Percentiles rank a stretch among this genome's conserved stretches.
Evolutionary conservation across 345 rosid species (phyloP).

Genomic region (Erodium maritimum): DNA sequence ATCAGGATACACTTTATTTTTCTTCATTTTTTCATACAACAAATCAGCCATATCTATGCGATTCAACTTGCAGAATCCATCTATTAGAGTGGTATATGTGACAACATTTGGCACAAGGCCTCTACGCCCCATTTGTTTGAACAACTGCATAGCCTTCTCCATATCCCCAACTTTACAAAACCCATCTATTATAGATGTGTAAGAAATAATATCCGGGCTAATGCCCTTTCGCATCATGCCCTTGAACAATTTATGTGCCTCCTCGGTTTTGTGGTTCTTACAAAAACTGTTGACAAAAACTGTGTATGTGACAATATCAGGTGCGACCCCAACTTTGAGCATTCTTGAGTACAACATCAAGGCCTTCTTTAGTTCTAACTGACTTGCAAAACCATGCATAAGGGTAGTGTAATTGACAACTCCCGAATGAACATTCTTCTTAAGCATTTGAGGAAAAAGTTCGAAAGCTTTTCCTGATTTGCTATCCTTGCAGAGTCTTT

Average conservation of each 20-base stretch:
- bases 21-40: constrained; percentile 32
- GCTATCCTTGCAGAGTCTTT: constrained; percentile 25
- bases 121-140: constrained; percentile 16
- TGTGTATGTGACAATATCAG: constrained; percentile 24
- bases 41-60: constrained; percentile 33
- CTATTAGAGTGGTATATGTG: constrained; percentile 40
- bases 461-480: constrained; percentile 27
- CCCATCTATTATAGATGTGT: constrained; percentile 35
- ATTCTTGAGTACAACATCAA: constrained; percentile 24
- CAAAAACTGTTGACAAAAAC: constrained; percentile 32
- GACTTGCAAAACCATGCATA: constrained; percentile 35
- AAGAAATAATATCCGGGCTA: constrained; percentile 26
- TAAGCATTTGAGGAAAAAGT: constrained; percentile 40
- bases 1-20: constrained; percentile 21
- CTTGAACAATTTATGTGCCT: constrained; percentile 28
- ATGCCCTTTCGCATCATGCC: constrained; percentile 30
- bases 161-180: constrained; percentile 32
- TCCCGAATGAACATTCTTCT: constrained; percentile 27
- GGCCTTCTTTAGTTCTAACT: constrained; percentile 22
- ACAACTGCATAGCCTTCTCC: constrained; percentile 27
- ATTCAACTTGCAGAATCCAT: constrained; percentile 29
- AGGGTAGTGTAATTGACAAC: constrained; percentile 24
- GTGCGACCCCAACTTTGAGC: constrained; percentile 29
- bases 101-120: constrained; percentile 27
- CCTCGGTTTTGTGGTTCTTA: constrained; percentile 10